Evolutionary conservation across 73 alveolate species (phyloP).

Genomic region (Tetrahymena borealis): DNA sequence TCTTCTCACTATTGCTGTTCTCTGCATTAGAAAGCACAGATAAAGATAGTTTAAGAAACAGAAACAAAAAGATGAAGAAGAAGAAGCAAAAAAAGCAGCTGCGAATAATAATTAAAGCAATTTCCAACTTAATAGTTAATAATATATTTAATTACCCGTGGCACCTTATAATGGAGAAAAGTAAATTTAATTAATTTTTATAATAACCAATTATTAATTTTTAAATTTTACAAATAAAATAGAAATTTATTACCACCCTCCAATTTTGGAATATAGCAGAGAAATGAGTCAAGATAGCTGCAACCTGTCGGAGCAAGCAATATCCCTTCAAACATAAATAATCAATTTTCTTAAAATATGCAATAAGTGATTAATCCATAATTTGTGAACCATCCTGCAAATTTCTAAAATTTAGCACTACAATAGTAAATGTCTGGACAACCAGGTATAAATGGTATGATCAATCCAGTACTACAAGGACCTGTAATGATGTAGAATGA

Average conservation of each 20-base stretch:
- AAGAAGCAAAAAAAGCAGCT: not conserved
- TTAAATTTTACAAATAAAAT: not conserved
- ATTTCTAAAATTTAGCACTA: too few species aligned
- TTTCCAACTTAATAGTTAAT: too few species aligned
- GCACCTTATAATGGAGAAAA: not conserved
- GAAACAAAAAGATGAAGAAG: not conserved
- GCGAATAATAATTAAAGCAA: not conserved
- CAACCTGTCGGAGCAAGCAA: not conserved
- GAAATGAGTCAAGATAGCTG: not conserved
- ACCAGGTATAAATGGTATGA: too few species aligned
- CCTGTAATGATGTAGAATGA: too few species aligned
- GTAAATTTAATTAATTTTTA: too few species aligned
- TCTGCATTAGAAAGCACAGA: not conserved
- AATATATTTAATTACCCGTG: not conserved
- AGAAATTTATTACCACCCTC: too few species aligned
- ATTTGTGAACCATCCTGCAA: too few species aligned
- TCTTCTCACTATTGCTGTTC: not conserved
- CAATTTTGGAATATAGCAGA: not conserved
- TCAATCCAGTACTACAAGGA: too few species aligned
- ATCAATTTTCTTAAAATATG: too few species aligned
- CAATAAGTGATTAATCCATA: too few species aligned
- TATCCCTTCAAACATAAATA: not conserved
- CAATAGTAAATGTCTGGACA: too few species aligned
- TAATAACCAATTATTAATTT: not conserved
- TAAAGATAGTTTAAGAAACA: not conserved